Conservation (phyloP, 140 eudicot genomes). For the Bidens hawaiensis region DNA sequence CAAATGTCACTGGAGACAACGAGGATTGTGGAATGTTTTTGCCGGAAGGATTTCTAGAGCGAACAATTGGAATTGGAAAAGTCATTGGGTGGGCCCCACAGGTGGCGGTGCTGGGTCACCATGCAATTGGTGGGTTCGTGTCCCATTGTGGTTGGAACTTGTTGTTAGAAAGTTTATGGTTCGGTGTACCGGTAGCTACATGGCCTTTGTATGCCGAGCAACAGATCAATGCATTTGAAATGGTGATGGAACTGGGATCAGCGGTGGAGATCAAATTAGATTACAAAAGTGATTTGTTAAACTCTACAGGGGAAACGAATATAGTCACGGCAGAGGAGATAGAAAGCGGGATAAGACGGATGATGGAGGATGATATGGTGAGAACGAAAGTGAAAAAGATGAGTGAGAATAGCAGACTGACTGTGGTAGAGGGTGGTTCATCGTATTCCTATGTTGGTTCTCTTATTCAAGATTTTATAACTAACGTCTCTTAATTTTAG, state of each 20-base stretch:
- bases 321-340: conserved; percentile 15
- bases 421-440: conserved; percentile 28
- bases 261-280: conserved; percentile 37
- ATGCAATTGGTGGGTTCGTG: conserved; percentile 30
- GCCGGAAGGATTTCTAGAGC: conserved; percentile 36
- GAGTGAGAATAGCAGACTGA: conserved; percentile 24
- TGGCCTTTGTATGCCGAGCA: conserved; percentile 41
- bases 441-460: conserved; percentile 16
- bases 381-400: conserved; percentile 24
- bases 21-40: conserved; percentile 20
- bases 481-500: neutral
- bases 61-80: conserved; percentile 24
- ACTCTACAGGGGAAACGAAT: neutral
- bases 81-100: conserved; percentile 51
- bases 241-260: conserved; percentile 40
- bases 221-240: conserved; percentile 29
- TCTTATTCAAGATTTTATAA: conserved; percentile 15
- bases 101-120: conserved; percentile 25
- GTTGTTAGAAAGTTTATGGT: conserved; percentile 35
- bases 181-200: conserved; percentile 33
- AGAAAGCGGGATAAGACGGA: conserved; percentile 24
- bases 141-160: conserved; percentile 47
- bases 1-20: conserved; percentile 14
- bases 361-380: conserved; percentile 31
- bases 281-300: conserved; percentile 11